Conservation (phyloP, 2,329 filamentous ascomycete genomes). For the Ceratocystis diversiconidia region DNA sequence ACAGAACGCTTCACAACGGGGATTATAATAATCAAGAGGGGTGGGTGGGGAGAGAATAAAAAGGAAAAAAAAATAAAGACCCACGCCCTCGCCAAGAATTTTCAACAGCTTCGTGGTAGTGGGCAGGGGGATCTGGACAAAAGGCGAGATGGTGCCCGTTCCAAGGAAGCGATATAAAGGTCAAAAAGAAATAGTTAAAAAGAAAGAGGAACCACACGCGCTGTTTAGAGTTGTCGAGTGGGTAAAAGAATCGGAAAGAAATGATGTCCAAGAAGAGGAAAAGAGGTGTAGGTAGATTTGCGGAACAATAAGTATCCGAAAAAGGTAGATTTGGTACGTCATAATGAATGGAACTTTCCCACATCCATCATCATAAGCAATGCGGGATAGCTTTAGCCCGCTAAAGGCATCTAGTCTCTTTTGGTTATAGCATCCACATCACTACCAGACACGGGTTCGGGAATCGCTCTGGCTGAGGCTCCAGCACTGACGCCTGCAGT, state of each 20-base stretch:
- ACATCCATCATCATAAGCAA: not conserved
- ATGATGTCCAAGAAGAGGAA: not conserved
- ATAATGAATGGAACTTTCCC: not conserved
- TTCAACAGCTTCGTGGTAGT: too few relatives aligned
- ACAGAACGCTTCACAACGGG: not conserved
- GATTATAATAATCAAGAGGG: not conserved
- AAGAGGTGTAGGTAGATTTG: not conserved
- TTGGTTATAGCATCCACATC: not conserved
- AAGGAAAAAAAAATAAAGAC: not conserved
- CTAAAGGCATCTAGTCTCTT: slow-evolving; percentile 2
- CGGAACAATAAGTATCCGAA: too few relatives aligned
- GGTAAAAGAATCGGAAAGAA: not conserved
- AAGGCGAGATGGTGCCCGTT: not conserved
- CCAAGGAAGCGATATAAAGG: not conserved
- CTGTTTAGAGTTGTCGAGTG: too few relatives aligned
- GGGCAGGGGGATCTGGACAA: not conserved
- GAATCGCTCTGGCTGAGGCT: slow-evolving; percentile 1
- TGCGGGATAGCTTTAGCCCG: not conserved
- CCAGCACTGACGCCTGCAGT: slow-evolving; percentile 1
- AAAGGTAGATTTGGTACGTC: too few relatives aligned
- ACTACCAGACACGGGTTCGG: not conserved
- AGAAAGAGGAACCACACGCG: not conserved
- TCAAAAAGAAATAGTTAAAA: not conserved
- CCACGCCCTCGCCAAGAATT: too few relatives aligned
- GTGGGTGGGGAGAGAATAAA: not conserved